phyloP scores from a whole-genome alignment of 257 asterid species.

The Capsicum pubescens region DNA sequence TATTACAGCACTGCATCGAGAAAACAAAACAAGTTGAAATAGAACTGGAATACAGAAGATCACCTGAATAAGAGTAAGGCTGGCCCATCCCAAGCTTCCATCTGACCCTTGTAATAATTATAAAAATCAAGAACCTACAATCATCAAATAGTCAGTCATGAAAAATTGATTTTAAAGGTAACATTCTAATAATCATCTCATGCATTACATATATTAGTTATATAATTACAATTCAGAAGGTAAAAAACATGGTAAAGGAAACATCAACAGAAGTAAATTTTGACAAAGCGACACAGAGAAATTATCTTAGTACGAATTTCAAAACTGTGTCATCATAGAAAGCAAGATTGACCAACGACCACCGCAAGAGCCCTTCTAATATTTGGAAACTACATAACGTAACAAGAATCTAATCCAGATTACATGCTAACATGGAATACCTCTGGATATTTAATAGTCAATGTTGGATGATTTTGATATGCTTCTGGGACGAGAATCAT shows the following conservation, averaged over 20 bases:
- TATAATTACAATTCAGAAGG: not conserved
- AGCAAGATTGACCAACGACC: not conserved
- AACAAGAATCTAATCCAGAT: constrained; percentile 25
- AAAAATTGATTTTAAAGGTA: constrained; percentile 26
- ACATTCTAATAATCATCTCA: constrained; percentile 4
- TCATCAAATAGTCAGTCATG: constrained; percentile 38
- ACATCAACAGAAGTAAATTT: not conserved
- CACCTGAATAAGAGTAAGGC: constrained; percentile 98
- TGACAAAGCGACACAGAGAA: not conserved
- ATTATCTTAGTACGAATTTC: not conserved
- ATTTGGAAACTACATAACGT: constrained; percentile 27
- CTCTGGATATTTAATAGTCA: constrained; percentile 92
- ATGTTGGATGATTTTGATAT: constrained; percentile 93
- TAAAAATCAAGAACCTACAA: constrained; percentile 85
- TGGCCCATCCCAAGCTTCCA: constrained; percentile 99
- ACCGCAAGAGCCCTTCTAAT: not conserved
- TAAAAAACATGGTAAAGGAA: not conserved
- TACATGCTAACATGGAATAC: constrained; percentile 46
- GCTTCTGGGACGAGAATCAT: constrained; percentile 99
- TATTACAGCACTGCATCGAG: not conserved
- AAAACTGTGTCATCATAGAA: not conserved
- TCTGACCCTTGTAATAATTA: constrained; percentile 98
- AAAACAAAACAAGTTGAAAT: constrained; percentile 11
- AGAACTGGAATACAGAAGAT: constrained; percentile 42
- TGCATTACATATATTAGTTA: constrained; percentile 7